Percentiles rank a stretch among this genome's conserved stretches.
Conservation (phyloP, 108 stramenopile genomes). For the Nitzschia putrida region DNA sequence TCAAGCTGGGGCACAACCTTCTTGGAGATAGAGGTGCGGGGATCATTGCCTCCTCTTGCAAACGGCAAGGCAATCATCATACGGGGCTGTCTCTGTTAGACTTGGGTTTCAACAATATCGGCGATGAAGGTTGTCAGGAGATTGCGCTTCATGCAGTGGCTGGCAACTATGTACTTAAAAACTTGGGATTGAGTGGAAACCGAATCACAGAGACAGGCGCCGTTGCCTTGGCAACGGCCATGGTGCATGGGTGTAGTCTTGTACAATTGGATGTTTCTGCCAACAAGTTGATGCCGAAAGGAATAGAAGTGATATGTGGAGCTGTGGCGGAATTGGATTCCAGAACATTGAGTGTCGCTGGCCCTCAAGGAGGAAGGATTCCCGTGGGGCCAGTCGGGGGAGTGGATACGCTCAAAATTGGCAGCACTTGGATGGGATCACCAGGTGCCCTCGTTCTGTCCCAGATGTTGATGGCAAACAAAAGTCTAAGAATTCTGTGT, state of each 20-base stretch:
- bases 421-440: slow-evolving; percentile 50
- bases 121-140: slow-evolving; percentile 70
- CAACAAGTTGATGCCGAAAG: slow-evolving; percentile 60
- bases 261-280: slow-evolving; percentile 67
- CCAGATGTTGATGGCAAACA: slow-evolving; percentile 70
- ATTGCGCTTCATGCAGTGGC: slow-evolving; percentile 59
- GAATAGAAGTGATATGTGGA: slow-evolving; percentile 62
- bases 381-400: no score
- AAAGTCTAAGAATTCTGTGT: slow-evolving; percentile 54
- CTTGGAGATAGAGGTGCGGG: slow-evolving; percentile 64
- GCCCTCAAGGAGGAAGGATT: slow-evolving; percentile 16
- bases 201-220: slow-evolving; percentile 60
- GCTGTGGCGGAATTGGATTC: slow-evolving; percentile 69
- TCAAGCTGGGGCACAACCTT: slow-evolving; percentile 80
- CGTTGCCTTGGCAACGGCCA: slow-evolving; percentile 61
- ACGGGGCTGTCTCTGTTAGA: slow-evolving; percentile 63
- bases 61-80: slow-evolving; percentile 55
- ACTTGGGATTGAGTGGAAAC: slow-evolving; percentile 74
- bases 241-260: slow-evolving; percentile 67
- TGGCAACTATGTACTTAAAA: slow-evolving; percentile 59
- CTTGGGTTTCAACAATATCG: slow-evolving; percentile 77
- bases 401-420: slow-evolving; percentile 64
- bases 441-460: slow-evolving; percentile 62
- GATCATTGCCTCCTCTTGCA: slow-evolving; percentile 62
- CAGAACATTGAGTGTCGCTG: slow-evolving; percentile 9